phyloP scores from a whole-genome alignment of 192 early-diverging fungal species.

The Backusella sp. region DNA sequence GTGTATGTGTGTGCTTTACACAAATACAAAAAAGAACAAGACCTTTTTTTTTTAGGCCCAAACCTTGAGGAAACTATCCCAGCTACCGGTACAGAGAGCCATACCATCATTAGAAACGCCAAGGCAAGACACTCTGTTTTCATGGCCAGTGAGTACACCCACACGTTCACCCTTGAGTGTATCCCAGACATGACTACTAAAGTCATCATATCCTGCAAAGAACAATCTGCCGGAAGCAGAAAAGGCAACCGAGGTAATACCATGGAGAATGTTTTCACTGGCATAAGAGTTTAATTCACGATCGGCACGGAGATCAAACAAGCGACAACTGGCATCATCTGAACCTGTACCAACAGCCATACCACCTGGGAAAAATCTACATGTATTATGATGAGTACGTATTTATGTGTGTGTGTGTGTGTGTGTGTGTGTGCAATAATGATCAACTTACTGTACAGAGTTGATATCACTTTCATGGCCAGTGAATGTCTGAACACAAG shows the following conservation, averaged over 20 bases:
- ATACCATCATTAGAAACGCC: conserved; percentile 96
- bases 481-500: conserved; percentile 96
- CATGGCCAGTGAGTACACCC: conserved; percentile 89
- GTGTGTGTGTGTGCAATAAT: not conserved
- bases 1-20: no score
- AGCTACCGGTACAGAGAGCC: conserved; percentile 96
- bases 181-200: conserved; percentile 99
- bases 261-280: conserved; percentile 96
- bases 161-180: conserved; percentile 93
- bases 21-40: no score
- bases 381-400: not conserved
- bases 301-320: conserved; percentile 97
- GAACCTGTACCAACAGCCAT: conserved; percentile 97
- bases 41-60: conserved; percentile 9
- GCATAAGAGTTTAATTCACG: conserved; percentile 96
- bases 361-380: conserved; percentile 93
- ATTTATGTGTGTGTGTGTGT: not conserved
- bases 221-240: conserved; percentile 92
- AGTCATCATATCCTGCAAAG: conserved; percentile 99
- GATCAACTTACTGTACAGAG: conserved; percentile 68
- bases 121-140: conserved; percentile 97
- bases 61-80: conserved; percentile 96
- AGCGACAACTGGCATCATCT: conserved; percentile 95
- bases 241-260: conserved; percentile 96
- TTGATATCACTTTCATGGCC: conserved; percentile 98